phyloP scores from a whole-genome alignment of 805 yeast genomes.

The Teunomyces stri region DNA sequence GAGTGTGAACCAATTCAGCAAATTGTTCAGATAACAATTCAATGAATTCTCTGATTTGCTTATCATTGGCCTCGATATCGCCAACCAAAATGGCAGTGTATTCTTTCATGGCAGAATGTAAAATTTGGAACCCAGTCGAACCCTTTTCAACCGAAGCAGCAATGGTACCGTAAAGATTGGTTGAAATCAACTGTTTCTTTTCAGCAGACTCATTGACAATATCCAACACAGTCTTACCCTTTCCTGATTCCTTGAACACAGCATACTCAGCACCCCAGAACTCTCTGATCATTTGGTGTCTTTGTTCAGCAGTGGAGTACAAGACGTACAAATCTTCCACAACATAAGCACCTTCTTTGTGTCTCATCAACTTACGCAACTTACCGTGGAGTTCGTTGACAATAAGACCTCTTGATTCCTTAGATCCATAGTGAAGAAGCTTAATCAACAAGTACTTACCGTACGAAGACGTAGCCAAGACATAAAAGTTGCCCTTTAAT shows the following conservation, averaged over 20 bases:
- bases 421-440: conserved; percentile 87
- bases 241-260: conserved; percentile 74
- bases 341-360: conserved; percentile 96
- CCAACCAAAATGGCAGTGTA: conserved; percentile 70
- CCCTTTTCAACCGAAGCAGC: conserved; percentile 93
- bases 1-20: conserved; percentile 93
- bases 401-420: conserved; percentile 70
- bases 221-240: conserved; percentile 60
- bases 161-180: conserved; percentile 78
- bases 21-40: conserved; percentile 83
- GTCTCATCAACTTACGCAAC: conserved; percentile 89
- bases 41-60: conserved; percentile 75
- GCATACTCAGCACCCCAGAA: conserved; percentile 97
- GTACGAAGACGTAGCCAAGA: conserved; percentile 85
- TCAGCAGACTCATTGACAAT: conserved; percentile 68
- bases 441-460: conserved; percentile 91
- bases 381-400: conserved; percentile 87
- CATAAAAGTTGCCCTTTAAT: conserved; percentile 73
- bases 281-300: conserved; percentile 87
- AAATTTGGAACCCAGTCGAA: conserved; percentile 90
- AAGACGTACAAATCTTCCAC: conserved; percentile 88
- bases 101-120: conserved; percentile 95
- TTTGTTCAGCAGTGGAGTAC: conserved; percentile 81
- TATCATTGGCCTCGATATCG: conserved; percentile 38
- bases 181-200: conserved; percentile 70